Evolutionary conservation across 352 stramenopile genomes (phyloP).

Genomic region (Pythium coloratum): DNA sequence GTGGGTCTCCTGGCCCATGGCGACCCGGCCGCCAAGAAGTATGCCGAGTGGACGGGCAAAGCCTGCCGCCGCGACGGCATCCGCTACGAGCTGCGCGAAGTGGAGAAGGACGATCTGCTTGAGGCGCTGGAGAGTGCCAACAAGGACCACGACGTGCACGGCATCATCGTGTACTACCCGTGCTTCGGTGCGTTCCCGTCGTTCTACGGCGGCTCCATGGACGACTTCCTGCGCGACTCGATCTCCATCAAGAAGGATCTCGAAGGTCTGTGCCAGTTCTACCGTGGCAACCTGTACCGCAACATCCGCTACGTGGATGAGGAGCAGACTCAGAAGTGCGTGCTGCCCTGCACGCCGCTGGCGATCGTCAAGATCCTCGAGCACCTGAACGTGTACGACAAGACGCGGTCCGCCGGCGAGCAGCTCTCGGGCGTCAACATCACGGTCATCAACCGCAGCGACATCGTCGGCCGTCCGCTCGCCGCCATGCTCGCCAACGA

Average conservation of each 20-base stretch:
- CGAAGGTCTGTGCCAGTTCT: constrained; percentile 95
- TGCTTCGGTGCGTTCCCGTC: constrained; percentile 96
- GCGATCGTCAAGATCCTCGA: constrained; percentile 96
- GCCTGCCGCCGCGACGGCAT: constrained; percentile 95
- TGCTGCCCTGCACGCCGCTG: constrained; percentile 96
- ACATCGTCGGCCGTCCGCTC: constrained; percentile 95
- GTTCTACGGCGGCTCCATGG: constrained; percentile 96
- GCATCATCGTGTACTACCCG: constrained; percentile 99
- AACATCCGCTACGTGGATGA: constrained; percentile 97
- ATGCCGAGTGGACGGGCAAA: constrained; percentile 96
- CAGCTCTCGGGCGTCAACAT: constrained; percentile 87
- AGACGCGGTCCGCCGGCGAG: constrained; percentile 46
- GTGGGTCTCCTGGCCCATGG: constrained; percentile 94
- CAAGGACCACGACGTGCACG: constrained; percentile 92
- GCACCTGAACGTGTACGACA: constrained; percentile 88
- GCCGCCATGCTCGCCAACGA: constrained; percentile 96
- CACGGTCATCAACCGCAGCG: constrained; percentile 97
- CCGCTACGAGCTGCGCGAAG: constrained; percentile 94
- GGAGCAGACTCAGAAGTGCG: constrained; percentile 91
- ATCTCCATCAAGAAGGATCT: constrained; percentile 98
- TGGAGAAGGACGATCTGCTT: constrained; percentile 94
- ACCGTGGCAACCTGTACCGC: constrained; percentile 96
- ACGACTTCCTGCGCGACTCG: constrained; percentile 97
- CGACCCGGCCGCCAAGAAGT: constrained; percentile 94
- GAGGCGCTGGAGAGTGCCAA: constrained; percentile 93